phyloP scores from a whole-genome alignment of 192 early-diverging fungal genomes.

The Funneliformis geosporum region DNA sequence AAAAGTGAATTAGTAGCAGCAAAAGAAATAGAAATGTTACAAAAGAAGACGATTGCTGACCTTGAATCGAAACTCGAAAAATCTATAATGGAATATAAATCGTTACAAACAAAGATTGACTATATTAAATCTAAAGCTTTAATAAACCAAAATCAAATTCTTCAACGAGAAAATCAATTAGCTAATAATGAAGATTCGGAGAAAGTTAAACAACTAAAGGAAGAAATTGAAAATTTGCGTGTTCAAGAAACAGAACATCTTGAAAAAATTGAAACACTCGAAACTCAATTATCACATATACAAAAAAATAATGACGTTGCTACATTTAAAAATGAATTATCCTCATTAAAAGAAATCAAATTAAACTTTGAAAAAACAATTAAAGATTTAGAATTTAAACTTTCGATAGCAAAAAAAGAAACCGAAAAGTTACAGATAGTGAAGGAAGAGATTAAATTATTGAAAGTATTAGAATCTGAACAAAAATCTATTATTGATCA shows the following conservation, averaged over 20 bases:
- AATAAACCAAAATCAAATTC: not conserved
- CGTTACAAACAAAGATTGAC: not conserved
- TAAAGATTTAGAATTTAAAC: constrained; percentile 2
- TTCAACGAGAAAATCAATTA: not conserved
- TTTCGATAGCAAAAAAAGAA: constrained; percentile 11
- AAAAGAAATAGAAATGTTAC: not conserved
- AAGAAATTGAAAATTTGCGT: constrained; percentile 16
- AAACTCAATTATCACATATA: not conserved
- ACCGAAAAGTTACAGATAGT: not conserved
- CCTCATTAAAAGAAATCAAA: not conserved
- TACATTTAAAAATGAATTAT: not conserved
- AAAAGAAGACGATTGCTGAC: not conserved
- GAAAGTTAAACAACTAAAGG: not conserved
- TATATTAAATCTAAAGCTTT: not conserved
- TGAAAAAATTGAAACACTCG: not conserved
- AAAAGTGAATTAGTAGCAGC: not conserved
- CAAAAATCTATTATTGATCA: not conserved
- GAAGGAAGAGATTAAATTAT: not conserved
- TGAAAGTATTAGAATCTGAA: not conserved
- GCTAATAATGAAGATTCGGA: not conserved
- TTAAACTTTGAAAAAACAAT: not conserved
- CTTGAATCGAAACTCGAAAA: constrained; percentile 16
- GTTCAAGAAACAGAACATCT: not conserved
- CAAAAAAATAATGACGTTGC: not conserved
- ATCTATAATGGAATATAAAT: not conserved